phyloP scores from a whole-genome alignment of 192 early-diverging fungal genomes.

The Allomyces arbusculus region DNA sequence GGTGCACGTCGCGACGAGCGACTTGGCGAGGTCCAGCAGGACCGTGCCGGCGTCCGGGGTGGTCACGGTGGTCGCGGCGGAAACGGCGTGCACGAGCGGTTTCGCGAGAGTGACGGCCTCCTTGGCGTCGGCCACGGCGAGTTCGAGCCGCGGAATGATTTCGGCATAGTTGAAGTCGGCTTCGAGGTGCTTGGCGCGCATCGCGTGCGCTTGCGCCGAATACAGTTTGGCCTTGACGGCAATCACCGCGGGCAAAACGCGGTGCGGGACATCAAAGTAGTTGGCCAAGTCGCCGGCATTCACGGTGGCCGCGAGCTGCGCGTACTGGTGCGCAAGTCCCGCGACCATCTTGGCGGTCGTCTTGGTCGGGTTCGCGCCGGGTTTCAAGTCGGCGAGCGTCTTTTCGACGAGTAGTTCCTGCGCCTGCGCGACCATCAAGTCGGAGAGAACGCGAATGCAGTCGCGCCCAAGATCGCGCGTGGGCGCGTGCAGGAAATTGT shows the following conservation, averaged over 20 bases:
- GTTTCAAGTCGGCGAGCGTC: constrained; percentile 34
- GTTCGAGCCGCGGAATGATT: constrained; percentile 47
- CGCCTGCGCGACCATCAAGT: constrained; percentile 82
- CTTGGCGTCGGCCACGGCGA: constrained; percentile 64
- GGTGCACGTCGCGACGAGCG: constrained; percentile 33
- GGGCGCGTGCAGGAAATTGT: constrained; percentile 95
- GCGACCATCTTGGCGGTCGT: constrained; percentile 81
- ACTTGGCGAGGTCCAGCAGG: constrained; percentile 52
- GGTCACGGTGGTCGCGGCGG: constrained; percentile 32
- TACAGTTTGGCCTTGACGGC: constrained; percentile 71
- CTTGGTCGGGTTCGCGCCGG: constrained; percentile 32
- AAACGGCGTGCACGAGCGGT: constrained; percentile 30
- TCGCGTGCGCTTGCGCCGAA: constrained; percentile 66
- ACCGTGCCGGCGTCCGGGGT: constrained; percentile 39
- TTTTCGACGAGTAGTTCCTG: constrained; percentile 86
- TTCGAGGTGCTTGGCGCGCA: constrained; percentile 55
- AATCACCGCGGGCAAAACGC: neutral
- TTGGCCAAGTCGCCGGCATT: neutral
- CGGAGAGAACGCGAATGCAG: constrained; percentile 59
- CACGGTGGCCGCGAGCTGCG: neutral
- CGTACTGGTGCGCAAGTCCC: constrained; percentile 12
- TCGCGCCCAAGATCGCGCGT: constrained; percentile 78
- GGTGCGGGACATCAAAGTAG: neutral
- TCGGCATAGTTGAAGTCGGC: constrained; percentile 67
- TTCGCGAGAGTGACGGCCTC: constrained; percentile 63